A percentile compares a stretch with the other conserved stretches of the same genome.
Evolutionary conservation across 1,284 basidiomycete genomes (phyloP).

Genomic region (Calocybe gambosa): DNA sequence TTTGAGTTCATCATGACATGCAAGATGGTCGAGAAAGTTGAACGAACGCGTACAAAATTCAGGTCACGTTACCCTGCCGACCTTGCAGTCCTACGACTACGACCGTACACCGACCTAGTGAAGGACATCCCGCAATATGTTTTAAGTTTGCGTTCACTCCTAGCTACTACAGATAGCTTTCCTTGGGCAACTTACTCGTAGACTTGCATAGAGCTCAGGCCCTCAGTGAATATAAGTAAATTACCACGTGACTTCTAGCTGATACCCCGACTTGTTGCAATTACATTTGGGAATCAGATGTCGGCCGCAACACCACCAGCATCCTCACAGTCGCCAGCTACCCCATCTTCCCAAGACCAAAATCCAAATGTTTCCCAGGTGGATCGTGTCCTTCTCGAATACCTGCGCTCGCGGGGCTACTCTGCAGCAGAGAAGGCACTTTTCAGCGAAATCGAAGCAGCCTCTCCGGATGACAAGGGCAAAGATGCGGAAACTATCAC

Average conservation of each 20-base stretch:
- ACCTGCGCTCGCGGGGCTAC: conserved; percentile 80
- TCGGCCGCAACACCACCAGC: conserved; percentile 35
- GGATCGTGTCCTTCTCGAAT: conserved; percentile 75
- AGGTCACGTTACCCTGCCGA: not conserved
- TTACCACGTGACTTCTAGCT: not conserved
- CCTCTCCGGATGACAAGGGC: conserved; percentile 44
- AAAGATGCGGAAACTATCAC: conserved; percentile 49
- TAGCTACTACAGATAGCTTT: no score
- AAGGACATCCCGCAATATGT: no score
- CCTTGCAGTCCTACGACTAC: no score
- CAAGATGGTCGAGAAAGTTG: not conserved
- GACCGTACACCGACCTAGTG: no score
- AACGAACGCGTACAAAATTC: not conserved
- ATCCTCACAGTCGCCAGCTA: conserved; percentile 39
- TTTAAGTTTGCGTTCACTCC: no score
- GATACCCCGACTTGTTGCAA: not conserved
- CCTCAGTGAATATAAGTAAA: no score
- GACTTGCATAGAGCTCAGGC: no score
- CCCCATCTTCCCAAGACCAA: conserved; percentile 37
- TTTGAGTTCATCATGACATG: conserved; percentile 36
- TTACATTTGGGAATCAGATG: conserved; percentile 22
- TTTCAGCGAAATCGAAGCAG: conserved; percentile 59
- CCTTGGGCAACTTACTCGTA: no score
- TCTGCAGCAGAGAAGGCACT: conserved; percentile 71
- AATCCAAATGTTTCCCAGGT: conserved; percentile 31